Conservation (phyloP, 1,284 basidiomycete species). For the Microbotryum violaceum region DNA sequence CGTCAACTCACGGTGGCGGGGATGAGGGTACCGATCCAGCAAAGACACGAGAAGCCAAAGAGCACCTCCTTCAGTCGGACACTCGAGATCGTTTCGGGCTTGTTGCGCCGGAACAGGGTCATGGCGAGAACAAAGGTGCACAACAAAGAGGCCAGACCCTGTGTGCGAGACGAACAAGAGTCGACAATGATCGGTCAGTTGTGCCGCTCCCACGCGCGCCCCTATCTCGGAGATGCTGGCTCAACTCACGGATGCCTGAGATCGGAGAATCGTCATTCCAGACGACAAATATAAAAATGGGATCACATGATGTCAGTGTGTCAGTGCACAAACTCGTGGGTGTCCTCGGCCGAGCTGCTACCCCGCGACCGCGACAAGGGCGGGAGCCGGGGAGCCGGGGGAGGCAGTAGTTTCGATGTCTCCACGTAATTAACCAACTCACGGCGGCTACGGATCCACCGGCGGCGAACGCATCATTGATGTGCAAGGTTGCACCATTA, state of each 20-base stretch:
- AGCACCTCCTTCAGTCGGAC: conserved; percentile 27
- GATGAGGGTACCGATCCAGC: conserved; percentile 20
- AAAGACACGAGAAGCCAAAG: conserved; percentile 10
- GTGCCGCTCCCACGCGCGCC: too few relatives aligned
- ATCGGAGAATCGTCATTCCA: too few relatives aligned
- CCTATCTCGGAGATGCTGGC: too few relatives aligned
- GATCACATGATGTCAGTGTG: too few relatives aligned
- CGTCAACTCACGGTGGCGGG: conserved; percentile 14
- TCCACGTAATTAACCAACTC: too few relatives aligned
- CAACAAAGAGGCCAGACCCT: conserved; percentile 13
- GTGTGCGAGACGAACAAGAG: too few relatives aligned
- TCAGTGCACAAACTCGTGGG: too few relatives aligned
- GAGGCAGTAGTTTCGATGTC: not conserved
- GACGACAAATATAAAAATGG: too few relatives aligned
- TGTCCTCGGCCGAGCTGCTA: too few relatives aligned
- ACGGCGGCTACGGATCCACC: conserved; percentile 13
- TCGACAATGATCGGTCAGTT: not conserved
- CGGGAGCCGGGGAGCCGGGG: too few relatives aligned
- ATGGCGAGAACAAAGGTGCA: conserved; percentile 13
- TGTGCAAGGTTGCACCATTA: conserved; percentile 3
- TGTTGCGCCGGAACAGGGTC: conserved; percentile 6
- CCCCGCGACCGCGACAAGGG: too few relatives aligned
- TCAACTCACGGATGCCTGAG: too few relatives aligned
- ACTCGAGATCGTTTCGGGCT: conserved; percentile 19
- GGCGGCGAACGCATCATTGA: conserved; percentile 8